Conservation (phyloP, 495 filamentous ascomycete genomes). For the Neurospora pannonica region DNA sequence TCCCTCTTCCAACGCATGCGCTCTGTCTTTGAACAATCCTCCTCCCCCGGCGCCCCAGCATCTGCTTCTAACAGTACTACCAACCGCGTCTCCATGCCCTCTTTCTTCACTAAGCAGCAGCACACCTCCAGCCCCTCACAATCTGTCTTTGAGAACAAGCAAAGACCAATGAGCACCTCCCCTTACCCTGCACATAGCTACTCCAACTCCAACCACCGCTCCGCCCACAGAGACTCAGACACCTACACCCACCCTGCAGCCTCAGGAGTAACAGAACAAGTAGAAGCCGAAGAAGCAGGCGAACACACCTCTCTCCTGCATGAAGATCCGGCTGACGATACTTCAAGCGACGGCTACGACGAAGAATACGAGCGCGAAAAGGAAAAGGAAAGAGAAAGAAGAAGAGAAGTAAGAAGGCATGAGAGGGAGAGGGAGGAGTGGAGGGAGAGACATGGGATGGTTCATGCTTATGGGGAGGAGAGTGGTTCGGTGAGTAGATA, state of each 20-base stretch:
- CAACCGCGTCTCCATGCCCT: not conserved
- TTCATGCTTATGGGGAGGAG: not conserved
- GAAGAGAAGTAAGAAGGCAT: not conserved
- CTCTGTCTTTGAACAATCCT: conserved; percentile 20
- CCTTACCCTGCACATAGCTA: not conserved
- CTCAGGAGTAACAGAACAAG: not conserved
- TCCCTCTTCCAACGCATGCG: conserved; percentile 25
- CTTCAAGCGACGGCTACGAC: not conserved
- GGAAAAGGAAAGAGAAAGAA: not conserved
- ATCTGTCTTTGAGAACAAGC: too few relatives aligned
- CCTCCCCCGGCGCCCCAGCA: not conserved
- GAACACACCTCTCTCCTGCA: not conserved
- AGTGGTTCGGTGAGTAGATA: not conserved
- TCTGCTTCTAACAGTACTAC: not conserved
- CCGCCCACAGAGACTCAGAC: too few relatives aligned
- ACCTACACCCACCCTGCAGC: too few relatives aligned
- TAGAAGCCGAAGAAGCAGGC: not conserved
- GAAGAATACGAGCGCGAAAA: not conserved
- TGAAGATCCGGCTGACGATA: not conserved
- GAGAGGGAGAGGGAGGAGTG: not conserved
- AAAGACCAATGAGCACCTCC: not conserved
- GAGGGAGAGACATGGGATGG: not conserved
- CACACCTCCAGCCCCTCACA: not conserved
- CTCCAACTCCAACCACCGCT: not conserved
- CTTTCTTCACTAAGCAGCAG: not conserved